A percentile compares a stretch with the other conserved stretches of the same genome.
Evolutionary conservation across 2,329 filamentous ascomycete genomes (phyloP).

Genomic region (Zymoseptoria tritici): DNA sequence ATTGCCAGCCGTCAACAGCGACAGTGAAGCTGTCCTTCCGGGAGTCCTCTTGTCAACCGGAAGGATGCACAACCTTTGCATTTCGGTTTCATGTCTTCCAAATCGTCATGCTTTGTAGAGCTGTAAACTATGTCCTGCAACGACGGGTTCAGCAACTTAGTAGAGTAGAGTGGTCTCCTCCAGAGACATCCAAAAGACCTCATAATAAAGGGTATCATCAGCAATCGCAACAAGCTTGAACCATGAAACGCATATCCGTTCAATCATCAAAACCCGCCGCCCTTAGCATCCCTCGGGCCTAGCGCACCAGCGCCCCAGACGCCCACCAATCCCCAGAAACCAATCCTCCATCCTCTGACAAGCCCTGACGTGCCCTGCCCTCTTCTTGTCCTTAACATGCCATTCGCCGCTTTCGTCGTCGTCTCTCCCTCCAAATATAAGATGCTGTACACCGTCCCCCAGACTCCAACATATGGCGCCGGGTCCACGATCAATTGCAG

Average conservation of each 20-base stretch:
- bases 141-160: background rate
- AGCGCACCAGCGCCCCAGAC: slow-evolving; percentile 64
- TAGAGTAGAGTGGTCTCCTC: background rate
- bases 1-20: too few species aligned
- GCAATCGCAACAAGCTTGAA: background rate
- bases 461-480: slow-evolving; percentile 73
- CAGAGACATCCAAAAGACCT: background rate
- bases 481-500: slow-evolving; percentile 69
- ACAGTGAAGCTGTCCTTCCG: too few species aligned
- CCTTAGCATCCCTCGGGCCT: slow-evolving; percentile 54
- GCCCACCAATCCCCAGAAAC: slow-evolving; percentile 68
- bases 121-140: background rate
- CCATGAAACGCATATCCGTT: background rate
- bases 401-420: slow-evolving; percentile 26
- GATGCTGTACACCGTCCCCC: slow-evolving; percentile 89
- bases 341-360: slow-evolving; percentile 69
- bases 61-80: too few species aligned
- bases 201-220: background rate
- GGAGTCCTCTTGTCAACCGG: too few species aligned
- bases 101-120: too few species aligned
- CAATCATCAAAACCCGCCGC: slow-evolving; percentile 25
- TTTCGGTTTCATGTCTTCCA: too few species aligned
- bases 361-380: slow-evolving; percentile 63
- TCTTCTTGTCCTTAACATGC: slow-evolving; percentile 41
- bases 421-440: slow-evolving; percentile 69